A percentile compares a stretch with the other conserved stretches of the same genome.
These are phyloP conservation scores for Chytriomyces sp. DNA, from an alignment of 192 early-diverging fungal species.

Conservation along the genomic window DNA sequence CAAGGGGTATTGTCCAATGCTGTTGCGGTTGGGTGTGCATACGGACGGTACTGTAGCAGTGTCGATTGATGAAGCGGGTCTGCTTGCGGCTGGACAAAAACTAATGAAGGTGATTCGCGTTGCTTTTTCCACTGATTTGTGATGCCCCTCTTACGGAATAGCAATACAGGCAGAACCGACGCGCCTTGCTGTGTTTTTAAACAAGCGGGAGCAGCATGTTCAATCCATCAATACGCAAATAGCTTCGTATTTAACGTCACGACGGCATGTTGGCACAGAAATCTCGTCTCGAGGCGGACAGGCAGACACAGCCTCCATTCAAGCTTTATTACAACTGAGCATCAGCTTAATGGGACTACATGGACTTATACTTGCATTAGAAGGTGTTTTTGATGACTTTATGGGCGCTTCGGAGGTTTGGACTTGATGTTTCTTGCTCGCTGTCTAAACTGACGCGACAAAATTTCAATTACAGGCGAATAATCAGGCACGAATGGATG, in stretches of 20 bases:
- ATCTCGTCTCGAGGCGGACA: not conserved
- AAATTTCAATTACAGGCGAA: constrained; percentile 1
- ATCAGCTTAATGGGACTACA: constrained; percentile 41
- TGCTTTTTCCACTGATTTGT: not conserved
- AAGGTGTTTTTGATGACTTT: constrained; percentile 43
- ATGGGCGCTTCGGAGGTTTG: constrained; percentile 36
- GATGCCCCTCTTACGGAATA: not conserved
- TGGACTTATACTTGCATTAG: constrained; percentile 38
- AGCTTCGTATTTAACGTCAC: constrained; percentile 29
- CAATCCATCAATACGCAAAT: constrained; percentile 40
- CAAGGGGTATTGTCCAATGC: constrained; percentile 8
- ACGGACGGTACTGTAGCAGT: not conserved
- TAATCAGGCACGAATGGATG: constrained; percentile 35
- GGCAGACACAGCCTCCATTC: not conserved
- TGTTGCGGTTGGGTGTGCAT: constrained; percentile 10
- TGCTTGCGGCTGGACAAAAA: constrained; percentile 16
- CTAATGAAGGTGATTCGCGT: constrained; percentile 8
- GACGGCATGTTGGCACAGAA: constrained; percentile 29
- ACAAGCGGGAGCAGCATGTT: constrained; percentile 35
- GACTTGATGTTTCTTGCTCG: not conserved
- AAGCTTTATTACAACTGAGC: constrained; percentile 6
- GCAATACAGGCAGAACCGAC: constrained; percentile 21
- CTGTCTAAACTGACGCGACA: not conserved
- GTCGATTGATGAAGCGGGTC: constrained; percentile 18
- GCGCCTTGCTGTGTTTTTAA: constrained; percentile 33